A percentile compares a stretch with the other conserved stretches of the same genome.
phyloP scores from a whole-genome alignment of 345 rosid genomes.

The Linum trigynum region DNA sequence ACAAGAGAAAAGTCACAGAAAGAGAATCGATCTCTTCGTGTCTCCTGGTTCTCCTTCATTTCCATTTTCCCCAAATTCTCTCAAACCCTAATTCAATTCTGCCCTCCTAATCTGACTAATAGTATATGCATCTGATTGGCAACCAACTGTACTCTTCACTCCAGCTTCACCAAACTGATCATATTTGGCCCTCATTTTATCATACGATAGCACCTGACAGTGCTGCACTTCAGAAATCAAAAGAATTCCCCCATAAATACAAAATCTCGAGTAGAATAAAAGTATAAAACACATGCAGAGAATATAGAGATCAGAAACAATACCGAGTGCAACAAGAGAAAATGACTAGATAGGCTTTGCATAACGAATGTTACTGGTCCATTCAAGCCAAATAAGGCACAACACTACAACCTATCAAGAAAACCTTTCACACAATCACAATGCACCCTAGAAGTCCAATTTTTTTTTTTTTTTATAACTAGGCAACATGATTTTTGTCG shows the following conservation, averaged over 20 bases:
- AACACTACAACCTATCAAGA: background rate
- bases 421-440: background rate
- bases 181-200: constrained; percentile 82
- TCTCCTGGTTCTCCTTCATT: too few species aligned
- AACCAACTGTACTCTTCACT: constrained; percentile 83
- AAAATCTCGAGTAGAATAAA: background rate
- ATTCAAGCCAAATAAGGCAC: background rate
- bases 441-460: background rate
- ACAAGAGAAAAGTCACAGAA: too few species aligned
- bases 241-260: constrained; percentile 20
- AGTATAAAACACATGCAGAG: background rate
- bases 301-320: background rate
- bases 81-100: too few species aligned
- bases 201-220: constrained; percentile 95
- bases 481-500: background rate
- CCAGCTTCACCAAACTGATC: constrained; percentile 99
- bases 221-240: constrained; percentile 41
- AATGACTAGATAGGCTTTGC: background rate
- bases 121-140: constrained; percentile 65
- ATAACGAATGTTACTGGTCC: background rate
- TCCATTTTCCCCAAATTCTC: too few species aligned
- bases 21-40: too few species aligned
- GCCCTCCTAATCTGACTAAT: too few species aligned
- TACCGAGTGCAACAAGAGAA: background rate
- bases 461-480: background rate